A percentile compares a stretch with the other conserved stretches of the same genome.
Evolutionary conservation across 140 eudicot genomes (phyloP).

Genomic region (Cichorium intybus): DNA sequence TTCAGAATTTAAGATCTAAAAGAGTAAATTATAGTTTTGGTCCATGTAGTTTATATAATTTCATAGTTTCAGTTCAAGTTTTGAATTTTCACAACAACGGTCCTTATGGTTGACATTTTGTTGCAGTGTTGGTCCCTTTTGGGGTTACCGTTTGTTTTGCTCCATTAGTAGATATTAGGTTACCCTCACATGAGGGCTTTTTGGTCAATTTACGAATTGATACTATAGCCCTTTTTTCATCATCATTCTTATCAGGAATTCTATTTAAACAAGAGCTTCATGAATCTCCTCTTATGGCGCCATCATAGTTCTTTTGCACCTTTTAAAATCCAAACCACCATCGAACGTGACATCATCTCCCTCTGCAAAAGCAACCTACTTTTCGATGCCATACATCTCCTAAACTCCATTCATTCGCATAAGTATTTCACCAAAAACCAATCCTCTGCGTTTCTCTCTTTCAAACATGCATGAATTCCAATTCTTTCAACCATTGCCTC

Average conservation of each 20-base stretch:
- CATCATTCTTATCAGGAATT: background rate
- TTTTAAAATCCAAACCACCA: constrained; percentile 12
- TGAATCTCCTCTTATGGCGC: constrained; percentile 28
- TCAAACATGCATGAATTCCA: constrained; percentile 53
- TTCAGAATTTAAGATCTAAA: too few relatives aligned
- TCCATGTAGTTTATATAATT: too few relatives aligned
- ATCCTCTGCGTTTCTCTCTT: constrained; percentile 66
- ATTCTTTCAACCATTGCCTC: constrained; percentile 44
- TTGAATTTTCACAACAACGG: too few relatives aligned
- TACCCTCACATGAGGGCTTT: too few relatives aligned
- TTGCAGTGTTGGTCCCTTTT: too few relatives aligned
- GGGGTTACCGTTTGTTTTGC: too few relatives aligned
- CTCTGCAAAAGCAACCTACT: constrained; percentile 55
- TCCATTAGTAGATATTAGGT: too few relatives aligned
- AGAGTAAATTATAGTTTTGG: too few relatives aligned
- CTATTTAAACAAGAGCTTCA: constrained; percentile 16
- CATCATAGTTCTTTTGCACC: constrained; percentile 22
- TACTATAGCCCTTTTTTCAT: too few relatives aligned
- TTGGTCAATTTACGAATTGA: too few relatives aligned
- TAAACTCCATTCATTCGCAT: constrained; percentile 35
- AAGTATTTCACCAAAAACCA: constrained; percentile 36
- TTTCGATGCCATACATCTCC: constrained; percentile 46
- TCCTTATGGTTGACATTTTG: too few relatives aligned
- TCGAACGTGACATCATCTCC: constrained; percentile 34
- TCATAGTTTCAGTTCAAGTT: too few relatives aligned